Base-by-base conservation (phyloP, 2,329 filamentous ascomycete genomes). In the Reticulascus tulasneorum region DNA sequence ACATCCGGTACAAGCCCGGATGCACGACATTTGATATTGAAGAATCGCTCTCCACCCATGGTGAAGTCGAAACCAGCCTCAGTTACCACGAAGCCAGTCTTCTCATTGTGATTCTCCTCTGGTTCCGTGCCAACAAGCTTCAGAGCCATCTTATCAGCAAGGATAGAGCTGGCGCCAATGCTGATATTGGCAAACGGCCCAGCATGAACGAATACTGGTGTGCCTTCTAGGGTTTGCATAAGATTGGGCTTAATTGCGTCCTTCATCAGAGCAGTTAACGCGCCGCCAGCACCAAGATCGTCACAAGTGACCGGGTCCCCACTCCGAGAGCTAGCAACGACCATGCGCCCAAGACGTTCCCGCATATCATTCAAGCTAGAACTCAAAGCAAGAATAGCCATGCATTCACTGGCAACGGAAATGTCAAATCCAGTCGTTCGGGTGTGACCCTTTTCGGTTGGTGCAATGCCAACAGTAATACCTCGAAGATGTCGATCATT, bases 1-100 rank as follows among this genome's bases (percentile, higher is more conserved):
- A 89, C 87, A 55, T 98, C 93, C 3, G 93, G 93, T 3, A 88
- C 79, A 29, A 98, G 82, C 17, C 91, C 91, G 6, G 91, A 96
- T 9, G 89, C 86, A 42, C 93, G 85, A 69, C 93, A 97, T 75
- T 98, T 98, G 74, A 98, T 97, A 72, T 98, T 97, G 80, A 98
- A 97, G 76, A 98, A 98, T 34, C 93, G 85, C 75, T 98, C 93
- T 46, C 93, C 93, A 47, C 93, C 93, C 93, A 98, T 98, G 53
- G 93, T 97, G 68, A 98, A 98, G 65, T 98, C 93, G 62, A 98
- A 98, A 9, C 93, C 93, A 35, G 93, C 91, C 64, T 98, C 93
- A 2, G 93, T 98, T 23, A 98, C 82, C 16, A 96, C 91, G 53
- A 93, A 97, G 9, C 93, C 93, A 20, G 86, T 79, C 72, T 93